Percentiles rank a stretch among this genome's conserved stretches.
Evolutionary conservation across 352 stramenopile genomes (phyloP).

Genomic region (Elongisporangium undulatum): DNA sequence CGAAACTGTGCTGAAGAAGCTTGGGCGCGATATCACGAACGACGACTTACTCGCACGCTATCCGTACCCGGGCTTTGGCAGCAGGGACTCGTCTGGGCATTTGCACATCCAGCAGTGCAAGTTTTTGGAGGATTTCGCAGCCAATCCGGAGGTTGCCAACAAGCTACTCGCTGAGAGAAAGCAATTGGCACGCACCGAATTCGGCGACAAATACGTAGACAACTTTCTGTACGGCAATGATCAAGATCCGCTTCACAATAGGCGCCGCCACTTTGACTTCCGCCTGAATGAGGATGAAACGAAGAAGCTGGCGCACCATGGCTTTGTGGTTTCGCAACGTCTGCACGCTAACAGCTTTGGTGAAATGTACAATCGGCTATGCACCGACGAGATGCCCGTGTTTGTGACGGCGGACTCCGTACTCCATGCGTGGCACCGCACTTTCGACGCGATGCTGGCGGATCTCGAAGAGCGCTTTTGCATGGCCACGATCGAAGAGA

Average conservation of each 20-base stretch:
- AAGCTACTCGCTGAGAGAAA: constrained; percentile 1
- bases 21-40: background rate
- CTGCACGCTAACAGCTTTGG: constrained; percentile 22
- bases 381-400: constrained; percentile 23
- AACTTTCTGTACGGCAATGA: constrained; percentile 2
- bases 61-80: background rate
- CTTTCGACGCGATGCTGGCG: constrained; percentile 25
- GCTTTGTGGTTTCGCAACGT: constrained; percentile 12
- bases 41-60: background rate
- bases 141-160: constrained; percentile 6
- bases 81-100: background rate
- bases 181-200: constrained; percentile 1
- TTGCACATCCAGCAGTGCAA: background rate
- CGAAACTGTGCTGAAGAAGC: background rate
- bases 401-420: constrained; percentile 28
- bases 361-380: constrained; percentile 22
- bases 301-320: constrained; percentile 9
- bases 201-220: constrained; percentile 2
- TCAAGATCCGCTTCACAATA: constrained; percentile 12
- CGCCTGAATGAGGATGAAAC: constrained; percentile 14
- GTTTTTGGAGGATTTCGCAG: constrained; percentile 14
- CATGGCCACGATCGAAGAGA: background rate
- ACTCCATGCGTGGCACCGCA: constrained; percentile 32
- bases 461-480: constrained; percentile 9
- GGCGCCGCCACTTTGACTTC: constrained; percentile 13